A percentile compares a stretch with the other conserved stretches of the same genome.
Evolutionary conservation across 106 monocot species (phyloP).

Genomic region (Dioscorea zingiberensis): DNA sequence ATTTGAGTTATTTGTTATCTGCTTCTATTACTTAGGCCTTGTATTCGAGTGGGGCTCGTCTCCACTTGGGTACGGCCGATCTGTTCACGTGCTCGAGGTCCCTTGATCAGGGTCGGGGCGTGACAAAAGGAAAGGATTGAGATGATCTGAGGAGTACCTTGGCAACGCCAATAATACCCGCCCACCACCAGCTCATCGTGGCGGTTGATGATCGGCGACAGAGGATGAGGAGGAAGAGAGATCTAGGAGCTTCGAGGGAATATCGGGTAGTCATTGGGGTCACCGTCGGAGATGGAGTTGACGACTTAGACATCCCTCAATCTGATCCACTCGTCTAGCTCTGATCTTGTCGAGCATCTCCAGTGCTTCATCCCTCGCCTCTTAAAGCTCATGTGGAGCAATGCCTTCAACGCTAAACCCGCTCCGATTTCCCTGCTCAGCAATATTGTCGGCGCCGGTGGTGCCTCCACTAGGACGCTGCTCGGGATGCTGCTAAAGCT

Average conservation of each 20-base stretch:
- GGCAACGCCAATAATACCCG: slow-evolving; percentile 79
- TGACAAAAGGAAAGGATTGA: neutral
- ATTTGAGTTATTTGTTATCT: too few relatives aligned
- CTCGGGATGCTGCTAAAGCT: slow-evolving; percentile 36
- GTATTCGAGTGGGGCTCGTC: too few relatives aligned
- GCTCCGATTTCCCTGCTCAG: slow-evolving; percentile 63
- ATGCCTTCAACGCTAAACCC: slow-evolving; percentile 77
- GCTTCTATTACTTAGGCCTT: too few relatives aligned
- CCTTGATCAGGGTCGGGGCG: too few relatives aligned
- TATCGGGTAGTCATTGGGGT: too few relatives aligned
- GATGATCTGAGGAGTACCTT: slow-evolving; percentile 17
- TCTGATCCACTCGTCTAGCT: slow-evolving; percentile 14
- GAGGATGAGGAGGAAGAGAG: too few relatives aligned
- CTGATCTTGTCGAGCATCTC: slow-evolving; percentile 30
- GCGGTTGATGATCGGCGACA: too few relatives aligned
- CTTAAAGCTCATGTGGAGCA: slow-evolving; percentile 54
- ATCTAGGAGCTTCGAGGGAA: too few relatives aligned
- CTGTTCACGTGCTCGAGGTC: too few relatives aligned
- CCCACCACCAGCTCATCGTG: slow-evolving; percentile 98
- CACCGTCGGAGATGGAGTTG: too few relatives aligned
- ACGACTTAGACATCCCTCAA: too few relatives aligned
- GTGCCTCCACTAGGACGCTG: slow-evolving; percentile 19
- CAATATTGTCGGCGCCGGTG: slow-evolving; percentile 39
- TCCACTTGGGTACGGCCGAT: too few relatives aligned
- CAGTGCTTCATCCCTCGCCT: slow-evolving; percentile 60